A percentile compares a stretch with the other conserved stretches of the same genome.
phyloP scores from a whole-genome alignment of 1,284 basidiomycete genomes.

The Cutaneotrichosporon sp. region DNA sequence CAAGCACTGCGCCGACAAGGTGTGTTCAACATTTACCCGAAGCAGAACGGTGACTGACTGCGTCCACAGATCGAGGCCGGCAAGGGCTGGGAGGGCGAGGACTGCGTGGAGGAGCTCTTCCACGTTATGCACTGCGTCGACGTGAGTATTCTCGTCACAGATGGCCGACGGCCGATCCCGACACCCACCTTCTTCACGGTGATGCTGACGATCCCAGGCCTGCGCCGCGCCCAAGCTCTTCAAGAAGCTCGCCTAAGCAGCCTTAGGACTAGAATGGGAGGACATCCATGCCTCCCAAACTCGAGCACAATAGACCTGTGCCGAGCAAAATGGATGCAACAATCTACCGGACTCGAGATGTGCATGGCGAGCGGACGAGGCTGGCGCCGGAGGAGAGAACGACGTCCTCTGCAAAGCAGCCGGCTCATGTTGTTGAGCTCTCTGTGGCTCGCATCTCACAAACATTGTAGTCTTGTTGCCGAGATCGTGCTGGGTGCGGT shows the following conservation, averaged over 20 bases:
- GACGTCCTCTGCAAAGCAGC: neutral
- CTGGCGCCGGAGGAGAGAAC: neutral
- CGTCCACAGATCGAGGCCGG: constrained; percentile 59
- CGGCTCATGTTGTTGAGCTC: neutral
- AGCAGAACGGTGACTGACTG: neutral
- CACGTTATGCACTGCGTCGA: constrained; percentile 81
- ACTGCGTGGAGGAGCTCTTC: constrained; percentile 78
- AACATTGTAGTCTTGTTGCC: neutral
- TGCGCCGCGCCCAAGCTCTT: constrained; percentile 82
- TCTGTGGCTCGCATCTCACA: neutral
- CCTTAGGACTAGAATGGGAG: constrained; percentile 16
- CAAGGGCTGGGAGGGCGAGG: constrained; percentile 80
- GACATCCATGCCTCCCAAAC: constrained; percentile 2
- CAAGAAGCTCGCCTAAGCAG: constrained; percentile 56
- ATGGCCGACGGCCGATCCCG: neutral
- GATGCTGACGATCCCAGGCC: constrained; percentile 55
- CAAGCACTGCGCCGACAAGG: constrained; percentile 85
- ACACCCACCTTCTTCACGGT: neutral
- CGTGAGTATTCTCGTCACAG: constrained; percentile 57
- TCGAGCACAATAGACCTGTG: constrained; percentile 13
- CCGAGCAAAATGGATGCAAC: constrained; percentile 26
- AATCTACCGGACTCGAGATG: constrained; percentile 11
- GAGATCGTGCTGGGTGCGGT: neutral
- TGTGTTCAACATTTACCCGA: constrained; percentile 41
- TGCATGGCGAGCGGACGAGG: neutral